Evolutionary conservation across 148 eudicot genomes (phyloP).

Genomic region (Rheum nobile): DNA sequence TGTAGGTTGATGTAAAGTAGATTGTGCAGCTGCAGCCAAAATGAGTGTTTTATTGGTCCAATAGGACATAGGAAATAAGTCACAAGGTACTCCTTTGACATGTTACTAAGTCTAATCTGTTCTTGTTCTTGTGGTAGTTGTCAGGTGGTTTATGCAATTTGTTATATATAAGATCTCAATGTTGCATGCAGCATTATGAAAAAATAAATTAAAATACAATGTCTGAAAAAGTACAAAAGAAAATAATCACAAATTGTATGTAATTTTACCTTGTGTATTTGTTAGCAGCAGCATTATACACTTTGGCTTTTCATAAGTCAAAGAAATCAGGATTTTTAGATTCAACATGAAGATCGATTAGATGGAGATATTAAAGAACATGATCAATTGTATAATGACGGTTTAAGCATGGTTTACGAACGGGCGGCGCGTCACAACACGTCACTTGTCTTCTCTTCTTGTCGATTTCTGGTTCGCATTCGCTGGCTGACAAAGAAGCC

Average conservation of each 20-base stretch:
- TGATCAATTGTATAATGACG: too few species aligned
- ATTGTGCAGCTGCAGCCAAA: not conserved
- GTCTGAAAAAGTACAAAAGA: too few species aligned
- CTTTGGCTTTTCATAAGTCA: too few species aligned
- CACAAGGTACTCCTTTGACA: not conserved
- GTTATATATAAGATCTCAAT: too few species aligned
- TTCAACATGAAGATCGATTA: not conserved
- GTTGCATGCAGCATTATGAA: too few species aligned
- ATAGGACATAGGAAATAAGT: not conserved
- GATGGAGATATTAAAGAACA: not conserved
- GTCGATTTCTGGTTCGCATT: not conserved
- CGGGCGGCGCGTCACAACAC: not conserved
- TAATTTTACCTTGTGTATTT: too few species aligned
- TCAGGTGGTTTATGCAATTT: not conserved
- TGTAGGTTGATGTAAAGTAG: constrained; percentile 1
- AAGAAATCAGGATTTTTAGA: too few species aligned
- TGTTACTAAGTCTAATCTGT: not conserved
- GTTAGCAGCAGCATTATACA: not conserved
- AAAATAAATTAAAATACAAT: too few species aligned
- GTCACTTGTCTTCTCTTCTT: not conserved
- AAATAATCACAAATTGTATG: too few species aligned
- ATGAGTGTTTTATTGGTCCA: not conserved
- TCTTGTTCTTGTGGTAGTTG: not conserved
- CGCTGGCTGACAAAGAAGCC: not conserved
- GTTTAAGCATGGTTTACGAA: not conserved